These are phyloP conservation scores for Blastobotrys petasosporus DNA, from an alignment of 1,139 yeast species.

Conservation along the genomic window DNA sequence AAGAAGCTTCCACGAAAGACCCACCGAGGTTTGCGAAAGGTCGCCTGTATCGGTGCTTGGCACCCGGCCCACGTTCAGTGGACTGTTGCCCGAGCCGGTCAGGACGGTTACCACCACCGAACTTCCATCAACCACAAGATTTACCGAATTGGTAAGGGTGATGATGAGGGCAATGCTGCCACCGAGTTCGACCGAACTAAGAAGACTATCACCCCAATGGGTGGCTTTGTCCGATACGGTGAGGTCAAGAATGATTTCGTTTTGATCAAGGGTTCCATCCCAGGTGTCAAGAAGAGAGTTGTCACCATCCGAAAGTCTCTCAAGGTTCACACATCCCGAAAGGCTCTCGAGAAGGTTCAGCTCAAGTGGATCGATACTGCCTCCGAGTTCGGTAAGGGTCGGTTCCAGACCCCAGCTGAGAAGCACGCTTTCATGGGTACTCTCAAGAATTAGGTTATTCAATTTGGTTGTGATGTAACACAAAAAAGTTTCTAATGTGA, in stretches of 20 bases:
- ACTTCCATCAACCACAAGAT: constrained; percentile 99
- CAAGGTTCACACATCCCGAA: constrained; percentile 96
- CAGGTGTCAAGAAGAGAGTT: constrained; percentile 99
- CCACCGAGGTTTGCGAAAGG: constrained; percentile 99
- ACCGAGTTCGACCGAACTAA: constrained; percentile 99
- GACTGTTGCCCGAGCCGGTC: constrained; percentile 99
- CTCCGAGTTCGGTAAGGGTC: constrained; percentile 99
- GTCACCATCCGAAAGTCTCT: constrained; percentile 98
- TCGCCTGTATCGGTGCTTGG: constrained; percentile 99
- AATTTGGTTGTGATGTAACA: constrained; percentile 8
- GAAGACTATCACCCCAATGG: constrained; percentile 99
- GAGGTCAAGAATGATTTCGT: constrained; percentile 94
- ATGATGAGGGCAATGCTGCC: constrained; percentile 88
- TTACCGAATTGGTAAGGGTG: constrained; percentile 98
- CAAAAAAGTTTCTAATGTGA: constrained; percentile 1
- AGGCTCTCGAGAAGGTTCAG: constrained; percentile 92
- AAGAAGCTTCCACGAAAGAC: constrained; percentile 99
- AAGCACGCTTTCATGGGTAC: constrained; percentile 99
- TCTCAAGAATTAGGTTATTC: constrained; percentile 80
- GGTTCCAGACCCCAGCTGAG: constrained; percentile 99
- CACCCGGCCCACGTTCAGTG: constrained; percentile 99
- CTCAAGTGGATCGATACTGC: constrained; percentile 99
- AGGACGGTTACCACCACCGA: constrained; percentile 99
- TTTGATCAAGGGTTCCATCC: constrained; percentile 97
- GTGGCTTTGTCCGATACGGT: constrained; percentile 99